These are phyloP conservation scores for Vicia villosa DNA, from an alignment of 306 rosid genomes.

Conservation along the genomic window DNA sequence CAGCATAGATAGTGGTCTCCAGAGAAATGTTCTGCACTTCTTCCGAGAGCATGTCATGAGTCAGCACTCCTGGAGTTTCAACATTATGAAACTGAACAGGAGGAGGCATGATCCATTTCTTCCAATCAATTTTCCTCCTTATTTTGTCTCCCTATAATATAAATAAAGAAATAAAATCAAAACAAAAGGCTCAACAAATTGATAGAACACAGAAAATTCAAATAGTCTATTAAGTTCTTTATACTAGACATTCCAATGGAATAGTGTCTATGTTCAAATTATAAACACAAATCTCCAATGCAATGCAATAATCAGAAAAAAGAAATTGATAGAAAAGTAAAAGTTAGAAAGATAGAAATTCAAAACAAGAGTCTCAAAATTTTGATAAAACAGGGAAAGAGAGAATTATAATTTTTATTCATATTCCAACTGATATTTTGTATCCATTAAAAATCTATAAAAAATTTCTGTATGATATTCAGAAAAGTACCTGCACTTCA, in stretches of 20 bases:
- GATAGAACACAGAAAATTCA: slow-evolving; percentile 1
- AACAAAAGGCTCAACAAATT: slow-evolving; percentile 4
- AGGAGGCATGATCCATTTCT: slow-evolving; percentile 67
- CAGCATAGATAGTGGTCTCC: slow-evolving; percentile 37
- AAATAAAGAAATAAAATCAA: slow-evolving; percentile 16
- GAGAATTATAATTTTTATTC: slow-evolving; percentile 7
- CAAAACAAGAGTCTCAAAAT: not conserved
- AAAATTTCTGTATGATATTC: not conserved
- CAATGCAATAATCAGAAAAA: slow-evolving; percentile 22
- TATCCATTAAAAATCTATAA: slow-evolving; percentile 14
- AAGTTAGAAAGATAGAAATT: slow-evolving; percentile 9
- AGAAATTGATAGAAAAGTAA: slow-evolving; percentile 15
- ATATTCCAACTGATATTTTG: not conserved
- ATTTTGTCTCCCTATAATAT: slow-evolving; percentile 69
- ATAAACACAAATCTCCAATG: slow-evolving; percentile 10
- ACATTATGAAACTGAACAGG: slow-evolving; percentile 44
- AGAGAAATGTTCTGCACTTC: slow-evolving; percentile 50
- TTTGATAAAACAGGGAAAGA: slow-evolving; percentile 1
- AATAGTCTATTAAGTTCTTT: slow-evolving; percentile 8
- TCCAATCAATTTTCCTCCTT: slow-evolving; percentile 73
- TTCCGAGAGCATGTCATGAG: slow-evolving; percentile 52
- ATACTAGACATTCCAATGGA: slow-evolving; percentile 1
- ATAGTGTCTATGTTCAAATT: not conserved
- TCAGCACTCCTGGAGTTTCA: slow-evolving; percentile 37
- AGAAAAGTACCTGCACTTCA: slow-evolving; percentile 70